These are phyloP conservation scores for Volvariella volvacea DNA, from an alignment of 1,284 basidiomycete species.

Conservation along the genomic window DNA sequence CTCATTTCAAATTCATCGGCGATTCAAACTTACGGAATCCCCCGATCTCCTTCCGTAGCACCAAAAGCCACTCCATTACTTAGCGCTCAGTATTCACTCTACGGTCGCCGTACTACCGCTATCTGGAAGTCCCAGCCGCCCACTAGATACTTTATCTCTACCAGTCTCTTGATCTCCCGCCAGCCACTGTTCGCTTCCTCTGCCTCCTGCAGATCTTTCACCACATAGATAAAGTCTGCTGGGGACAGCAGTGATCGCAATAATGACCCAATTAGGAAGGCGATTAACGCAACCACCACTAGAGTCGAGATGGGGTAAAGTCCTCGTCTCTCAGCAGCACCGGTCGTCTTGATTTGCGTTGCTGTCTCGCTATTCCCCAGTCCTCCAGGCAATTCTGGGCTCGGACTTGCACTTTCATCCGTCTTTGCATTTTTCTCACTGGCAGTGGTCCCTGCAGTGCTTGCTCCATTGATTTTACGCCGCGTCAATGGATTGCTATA, in stretches of 20 bases:
- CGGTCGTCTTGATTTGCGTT: conserved; percentile 3
- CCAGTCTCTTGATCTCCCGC: conserved; percentile 76
- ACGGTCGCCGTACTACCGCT: conserved; percentile 71
- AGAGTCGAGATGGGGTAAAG: conserved; percentile 49
- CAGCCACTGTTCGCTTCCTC: conserved; percentile 54
- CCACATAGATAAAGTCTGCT: conserved; percentile 87
- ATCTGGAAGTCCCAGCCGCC: conserved; percentile 81
- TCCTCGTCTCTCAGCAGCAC: conserved; percentile 16
- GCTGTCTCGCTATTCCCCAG: conserved; percentile 1
- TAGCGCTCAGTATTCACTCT: conserved; percentile 11
- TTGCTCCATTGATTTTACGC: conserved; percentile 8
- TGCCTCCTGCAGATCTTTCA: conserved; percentile 45
- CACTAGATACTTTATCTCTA: conserved; percentile 72
- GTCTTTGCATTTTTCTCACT: conserved; percentile 8
- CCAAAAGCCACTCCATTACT: not conserved
- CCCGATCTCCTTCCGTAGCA: conserved; percentile 9
- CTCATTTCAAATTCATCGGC: conserved; percentile 20
- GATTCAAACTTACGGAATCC: conserved; percentile 19
- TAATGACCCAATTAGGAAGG: conserved; percentile 88
- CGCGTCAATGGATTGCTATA: conserved; percentile 29
- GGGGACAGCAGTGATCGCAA: conserved; percentile 82
- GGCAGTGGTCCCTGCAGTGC: conserved; percentile 7
- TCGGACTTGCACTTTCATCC: conserved; percentile 5
- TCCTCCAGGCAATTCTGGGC: not conserved
- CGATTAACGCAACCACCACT: conserved; percentile 77